phyloP scores from a whole-genome alignment of 129 eudicot species.

The Glebionis coronaria region DNA sequence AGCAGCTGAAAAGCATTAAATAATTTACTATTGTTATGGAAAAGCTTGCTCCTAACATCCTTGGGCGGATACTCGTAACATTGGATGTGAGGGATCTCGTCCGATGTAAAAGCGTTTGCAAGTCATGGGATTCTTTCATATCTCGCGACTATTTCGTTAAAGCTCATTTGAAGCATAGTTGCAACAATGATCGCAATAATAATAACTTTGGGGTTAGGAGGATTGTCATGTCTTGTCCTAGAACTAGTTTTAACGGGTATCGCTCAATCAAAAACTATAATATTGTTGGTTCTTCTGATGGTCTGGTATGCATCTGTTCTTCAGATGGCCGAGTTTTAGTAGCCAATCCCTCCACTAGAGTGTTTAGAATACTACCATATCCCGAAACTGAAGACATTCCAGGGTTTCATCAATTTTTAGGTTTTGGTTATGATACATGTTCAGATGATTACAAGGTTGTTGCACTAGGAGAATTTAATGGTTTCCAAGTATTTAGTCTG shows the following conservation, averaged over 20 bases:
- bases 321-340: neutral
- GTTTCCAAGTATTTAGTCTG: neutral
- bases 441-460: conserved; percentile 5
- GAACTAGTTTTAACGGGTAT: no score
- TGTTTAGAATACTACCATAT: neutral
- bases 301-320: neutral
- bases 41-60: neutral
- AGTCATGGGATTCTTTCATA: neutral
- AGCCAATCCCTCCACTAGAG: neutral
- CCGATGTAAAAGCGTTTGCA: neutral
- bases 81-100: neutral
- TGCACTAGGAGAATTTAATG: neutral
- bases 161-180: neutral
- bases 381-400: neutral
- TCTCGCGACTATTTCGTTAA: neutral
- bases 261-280: neutral
- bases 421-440: conserved; percentile 18
- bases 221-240: neutral
- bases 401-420: neutral
- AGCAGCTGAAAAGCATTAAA: no score
- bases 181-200: neutral
- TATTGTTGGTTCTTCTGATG: conserved; percentile 17
- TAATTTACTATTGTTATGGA: neutral
- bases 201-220: neutral
- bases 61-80: neutral